Evolutionary conservation across 306 rosid genomes (phyloP).

Genomic region (Malus sieversii): DNA sequence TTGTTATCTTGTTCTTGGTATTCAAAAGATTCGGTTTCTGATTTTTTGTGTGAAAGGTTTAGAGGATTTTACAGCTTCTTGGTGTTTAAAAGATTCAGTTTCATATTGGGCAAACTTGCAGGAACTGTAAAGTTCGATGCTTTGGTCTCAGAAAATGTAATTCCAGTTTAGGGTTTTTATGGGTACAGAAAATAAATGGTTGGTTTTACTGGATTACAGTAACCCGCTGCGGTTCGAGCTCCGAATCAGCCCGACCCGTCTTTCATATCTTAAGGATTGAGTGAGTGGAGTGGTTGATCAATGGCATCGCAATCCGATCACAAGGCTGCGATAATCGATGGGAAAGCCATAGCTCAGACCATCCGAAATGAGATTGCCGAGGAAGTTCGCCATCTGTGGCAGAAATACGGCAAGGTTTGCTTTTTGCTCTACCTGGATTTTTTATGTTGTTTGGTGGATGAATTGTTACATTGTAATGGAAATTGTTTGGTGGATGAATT

Average conservation of each 20-base stretch:
- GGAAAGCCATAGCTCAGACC: slow-evolving; percentile 66
- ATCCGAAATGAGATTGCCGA: slow-evolving; percentile 68
- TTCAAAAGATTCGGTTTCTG: no score
- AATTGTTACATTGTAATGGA: neutral
- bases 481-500: neutral
- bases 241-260: neutral
- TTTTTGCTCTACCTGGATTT: slow-evolving; percentile 9
- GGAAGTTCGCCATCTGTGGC: slow-evolving; percentile 50
- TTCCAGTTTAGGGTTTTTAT: neutral
- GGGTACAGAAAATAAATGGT: neutral
- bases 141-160: no score
- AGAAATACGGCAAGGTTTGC: slow-evolving; percentile 68
- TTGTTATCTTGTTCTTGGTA: no score
- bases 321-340: slow-evolving; percentile 77
- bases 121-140: no score
- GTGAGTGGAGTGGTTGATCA: neutral
- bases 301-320: slow-evolving; percentile 32
- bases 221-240: neutral
- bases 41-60: no score
- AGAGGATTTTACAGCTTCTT: no score
- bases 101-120: no score
- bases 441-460: neutral
- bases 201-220: neutral
- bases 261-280: neutral
- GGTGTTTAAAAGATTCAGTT: no score